These are phyloP conservation scores for Cladophialophora immunda DNA, from an alignment of 2,329 filamentous ascomycete species.

Conservation along the genomic window DNA sequence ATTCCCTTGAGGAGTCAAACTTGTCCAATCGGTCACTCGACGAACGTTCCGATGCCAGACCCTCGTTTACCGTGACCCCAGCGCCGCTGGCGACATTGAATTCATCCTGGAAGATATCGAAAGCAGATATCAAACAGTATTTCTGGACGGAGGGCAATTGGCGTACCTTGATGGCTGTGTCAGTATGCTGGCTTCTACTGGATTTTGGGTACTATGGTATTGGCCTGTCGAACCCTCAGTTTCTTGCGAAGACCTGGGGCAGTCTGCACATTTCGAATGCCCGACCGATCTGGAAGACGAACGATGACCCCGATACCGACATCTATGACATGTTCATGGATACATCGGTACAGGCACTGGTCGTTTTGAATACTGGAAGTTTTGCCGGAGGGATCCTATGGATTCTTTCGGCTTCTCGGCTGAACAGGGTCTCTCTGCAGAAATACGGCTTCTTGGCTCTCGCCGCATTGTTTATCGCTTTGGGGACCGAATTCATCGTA, in stretches of 20 bases:
- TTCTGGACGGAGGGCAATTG: constrained; percentile 56
- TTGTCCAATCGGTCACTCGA: constrained; percentile 40
- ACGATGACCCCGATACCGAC: constrained; percentile 51
- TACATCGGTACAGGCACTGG: constrained; percentile 50
- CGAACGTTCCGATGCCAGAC: constrained; percentile 23
- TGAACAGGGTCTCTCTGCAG: constrained; percentile 54
- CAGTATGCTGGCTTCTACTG: constrained; percentile 63
- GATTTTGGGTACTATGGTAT: constrained; percentile 68
- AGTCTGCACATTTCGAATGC: constrained; percentile 43
- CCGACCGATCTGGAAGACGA: constrained; percentile 49
- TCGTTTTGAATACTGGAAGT: constrained; percentile 53
- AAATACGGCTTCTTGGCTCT: constrained; percentile 56
- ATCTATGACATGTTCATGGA: constrained; percentile 51
- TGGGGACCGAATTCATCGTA: constrained; percentile 54
- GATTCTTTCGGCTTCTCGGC: constrained; percentile 50
- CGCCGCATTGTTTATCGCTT: constrained; percentile 53
- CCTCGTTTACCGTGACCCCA: constrained; percentile 30
- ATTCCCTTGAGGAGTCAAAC: constrained; percentile 41
- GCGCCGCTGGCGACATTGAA: constrained; percentile 50
- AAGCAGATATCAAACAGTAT: constrained; percentile 50
- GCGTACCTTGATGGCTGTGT: constrained; percentile 55
- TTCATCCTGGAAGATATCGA: constrained; percentile 51
- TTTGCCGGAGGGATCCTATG: constrained; percentile 53
- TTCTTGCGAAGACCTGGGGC: constrained; percentile 53
- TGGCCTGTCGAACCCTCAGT: constrained; percentile 56